A percentile compares a stretch with the other conserved stretches of the same genome.
phyloP scores from a whole-genome alignment of 2,329 filamentous ascomycete genomes.

The Verticillium nonalfalfae region DNA sequence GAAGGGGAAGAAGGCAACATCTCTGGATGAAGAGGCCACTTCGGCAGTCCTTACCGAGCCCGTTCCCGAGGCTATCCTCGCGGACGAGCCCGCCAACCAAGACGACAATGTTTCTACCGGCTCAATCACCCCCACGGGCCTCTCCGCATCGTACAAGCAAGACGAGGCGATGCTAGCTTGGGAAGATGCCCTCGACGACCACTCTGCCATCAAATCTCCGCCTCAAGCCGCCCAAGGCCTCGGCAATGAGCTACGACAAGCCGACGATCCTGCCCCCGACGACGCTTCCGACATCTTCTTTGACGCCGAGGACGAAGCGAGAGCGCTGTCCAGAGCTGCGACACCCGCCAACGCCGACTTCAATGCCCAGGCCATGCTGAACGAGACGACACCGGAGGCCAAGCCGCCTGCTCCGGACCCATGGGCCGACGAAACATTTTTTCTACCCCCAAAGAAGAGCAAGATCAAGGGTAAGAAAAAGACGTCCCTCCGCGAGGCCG shows the following conservation, averaged over 20 bases:
- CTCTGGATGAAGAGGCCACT: slow-evolving; percentile 2
- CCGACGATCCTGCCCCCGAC: not conserved
- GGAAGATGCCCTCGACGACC: not conserved
- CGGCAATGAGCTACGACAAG: not conserved
- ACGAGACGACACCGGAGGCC: not conserved
- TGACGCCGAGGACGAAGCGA: not conserved
- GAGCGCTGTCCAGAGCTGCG: not conserved
- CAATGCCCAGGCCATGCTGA: not conserved
- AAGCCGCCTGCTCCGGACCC: not conserved
- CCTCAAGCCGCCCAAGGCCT: not conserved
- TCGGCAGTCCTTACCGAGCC: not conserved
- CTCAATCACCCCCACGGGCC: not conserved
- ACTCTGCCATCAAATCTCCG: not conserved
- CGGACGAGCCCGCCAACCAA: not conserved
- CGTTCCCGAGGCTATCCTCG: not conserved
- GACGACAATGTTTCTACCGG: not conserved
- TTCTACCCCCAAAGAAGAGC: slow-evolving; percentile 1
- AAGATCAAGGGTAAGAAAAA: not conserved
- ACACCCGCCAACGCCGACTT: not conserved
- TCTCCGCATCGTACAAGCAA: not conserved
- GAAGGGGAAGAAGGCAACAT: slow-evolving; percentile 11
- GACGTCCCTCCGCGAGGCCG: slow-evolving; percentile 1
- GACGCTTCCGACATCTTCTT: slow-evolving; percentile 1
- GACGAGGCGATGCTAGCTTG: not conserved
- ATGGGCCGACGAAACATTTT: not conserved